Conservation (phyloP, 192 early-diverging fungal genomes). For the Podila epigama region DNA sequence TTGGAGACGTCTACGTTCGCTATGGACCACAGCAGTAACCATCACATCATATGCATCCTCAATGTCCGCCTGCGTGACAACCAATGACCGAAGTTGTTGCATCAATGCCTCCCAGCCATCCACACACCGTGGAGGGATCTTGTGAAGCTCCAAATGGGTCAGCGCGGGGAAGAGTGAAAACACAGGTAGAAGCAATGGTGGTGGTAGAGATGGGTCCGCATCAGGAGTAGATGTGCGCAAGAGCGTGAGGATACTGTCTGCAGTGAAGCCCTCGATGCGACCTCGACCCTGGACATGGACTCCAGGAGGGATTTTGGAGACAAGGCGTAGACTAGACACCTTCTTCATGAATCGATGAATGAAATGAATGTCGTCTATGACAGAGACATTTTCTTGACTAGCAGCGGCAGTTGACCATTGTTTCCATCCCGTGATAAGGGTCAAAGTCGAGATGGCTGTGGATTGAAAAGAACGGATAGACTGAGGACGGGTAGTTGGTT, state of each 20-base stretch:
- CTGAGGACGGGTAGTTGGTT: slow-evolving; percentile 30
- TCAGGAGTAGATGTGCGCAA: too few species aligned
- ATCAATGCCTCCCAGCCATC: slow-evolving; percentile 59
- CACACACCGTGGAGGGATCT: slow-evolving; percentile 53
- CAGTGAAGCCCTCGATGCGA: slow-evolving; percentile 31
- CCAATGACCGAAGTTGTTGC: slow-evolving; percentile 49
- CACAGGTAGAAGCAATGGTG: slow-evolving; percentile 24
- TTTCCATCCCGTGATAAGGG: slow-evolving; percentile 52
- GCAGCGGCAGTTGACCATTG: slow-evolving; percentile 51
- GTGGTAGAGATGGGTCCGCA: slow-evolving; percentile 4
- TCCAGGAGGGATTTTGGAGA: slow-evolving; percentile 37
- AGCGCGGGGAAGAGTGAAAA: slow-evolving; percentile 51
- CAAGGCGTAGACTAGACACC: slow-evolving; percentile 52
- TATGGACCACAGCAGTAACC: slow-evolving; percentile 45
- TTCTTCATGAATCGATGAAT: slow-evolving; percentile 56
- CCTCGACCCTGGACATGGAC: slow-evolving; percentile 18
- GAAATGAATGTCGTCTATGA: slow-evolving; percentile 57
- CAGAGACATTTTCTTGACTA: slow-evolving; percentile 13
- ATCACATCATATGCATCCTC: slow-evolving; percentile 59
- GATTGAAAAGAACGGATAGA: slow-evolving; percentile 53
- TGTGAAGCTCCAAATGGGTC: slow-evolving; percentile 57
- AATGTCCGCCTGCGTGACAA: slow-evolving; percentile 49
- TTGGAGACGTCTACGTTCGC: slow-evolving; percentile 39
- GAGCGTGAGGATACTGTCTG: slow-evolving; percentile 13
- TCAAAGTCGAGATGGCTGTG: slow-evolving; percentile 50